Percentiles rank a stretch among this genome's conserved stretches.
phyloP scores from a whole-genome alignment of 2,329 filamentous ascomycete species.

The Blastomyces parvus region DNA sequence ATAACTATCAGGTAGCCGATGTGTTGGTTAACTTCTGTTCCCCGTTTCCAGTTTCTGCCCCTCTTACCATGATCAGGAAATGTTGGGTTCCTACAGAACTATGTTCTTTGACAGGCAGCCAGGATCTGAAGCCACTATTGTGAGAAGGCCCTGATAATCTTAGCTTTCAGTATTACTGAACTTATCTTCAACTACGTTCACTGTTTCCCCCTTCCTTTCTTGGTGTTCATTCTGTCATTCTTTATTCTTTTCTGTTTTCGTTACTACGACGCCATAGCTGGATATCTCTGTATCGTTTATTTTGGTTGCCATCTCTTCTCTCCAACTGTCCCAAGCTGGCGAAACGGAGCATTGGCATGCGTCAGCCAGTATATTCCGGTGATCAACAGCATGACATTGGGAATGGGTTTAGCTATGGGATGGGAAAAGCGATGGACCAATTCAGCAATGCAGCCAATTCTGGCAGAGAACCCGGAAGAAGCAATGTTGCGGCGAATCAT shows the following conservation, averaged over 20 bases:
- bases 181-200: background rate
- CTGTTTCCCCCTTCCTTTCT: background rate
- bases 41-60: background rate
- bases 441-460: background rate
- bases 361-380: background rate
- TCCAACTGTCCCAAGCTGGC: background rate
- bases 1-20: background rate
- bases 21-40: background rate
- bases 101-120: background rate
- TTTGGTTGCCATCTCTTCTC: background rate
- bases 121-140: background rate
- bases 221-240: background rate
- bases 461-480: background rate
- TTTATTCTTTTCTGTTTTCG: background rate
- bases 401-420: background rate
- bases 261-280: background rate
- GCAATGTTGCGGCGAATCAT: slow-evolving; percentile 5
- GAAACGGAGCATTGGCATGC: background rate
- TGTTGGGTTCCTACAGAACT: background rate
- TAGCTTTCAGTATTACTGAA: background rate
- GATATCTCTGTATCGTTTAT: slow-evolving; percentile 1
- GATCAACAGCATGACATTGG: background rate
- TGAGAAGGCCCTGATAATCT: slow-evolving; percentile 2
- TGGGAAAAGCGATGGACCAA: background rate
- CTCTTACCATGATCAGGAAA: background rate